These are phyloP conservation scores for Neurospora sp. DNA, from an alignment of 495 filamentous ascomycete genomes.

Conservation along the genomic window DNA sequence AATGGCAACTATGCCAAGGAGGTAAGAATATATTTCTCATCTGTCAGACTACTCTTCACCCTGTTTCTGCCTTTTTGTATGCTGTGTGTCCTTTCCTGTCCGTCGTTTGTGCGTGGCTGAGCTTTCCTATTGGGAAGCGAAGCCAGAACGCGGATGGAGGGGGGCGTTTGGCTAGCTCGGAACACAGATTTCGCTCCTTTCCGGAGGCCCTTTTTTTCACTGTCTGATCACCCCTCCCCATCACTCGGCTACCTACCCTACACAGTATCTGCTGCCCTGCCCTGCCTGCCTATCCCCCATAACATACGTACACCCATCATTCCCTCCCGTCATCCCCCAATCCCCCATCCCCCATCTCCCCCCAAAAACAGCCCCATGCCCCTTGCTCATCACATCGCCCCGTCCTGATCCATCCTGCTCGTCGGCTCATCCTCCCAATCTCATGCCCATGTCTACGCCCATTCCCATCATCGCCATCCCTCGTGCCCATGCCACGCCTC, in stretches of 20 bases:
- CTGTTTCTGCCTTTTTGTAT: neutral
- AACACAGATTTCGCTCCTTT: neutral
- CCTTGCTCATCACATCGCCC: neutral
- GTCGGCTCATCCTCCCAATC: constrained; percentile 1
- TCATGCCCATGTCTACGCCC: constrained; percentile 2
- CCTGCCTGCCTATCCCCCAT: neutral
- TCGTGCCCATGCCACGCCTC: neutral
- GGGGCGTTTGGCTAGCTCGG: neutral
- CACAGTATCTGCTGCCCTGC: neutral
- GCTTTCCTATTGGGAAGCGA: neutral
- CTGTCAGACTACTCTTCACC: constrained; percentile 7
- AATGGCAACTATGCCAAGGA: constrained; percentile 31
- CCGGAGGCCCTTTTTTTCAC: neutral
- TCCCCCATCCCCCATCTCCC: neutral
- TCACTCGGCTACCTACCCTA: neutral
- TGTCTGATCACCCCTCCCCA: neutral
- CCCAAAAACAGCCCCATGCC: neutral
- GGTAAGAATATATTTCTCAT: constrained; percentile 26
- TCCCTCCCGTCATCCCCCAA: neutral
- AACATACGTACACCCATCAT: neutral
- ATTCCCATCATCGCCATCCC: neutral
- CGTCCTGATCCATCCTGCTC: neutral
- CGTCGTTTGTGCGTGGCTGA: neutral
- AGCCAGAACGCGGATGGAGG: neutral
- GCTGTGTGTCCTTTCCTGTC: constrained; percentile 2